phyloP scores from a whole-genome alignment of 441 rosid species.

The Corymbia citriodora region DNA sequence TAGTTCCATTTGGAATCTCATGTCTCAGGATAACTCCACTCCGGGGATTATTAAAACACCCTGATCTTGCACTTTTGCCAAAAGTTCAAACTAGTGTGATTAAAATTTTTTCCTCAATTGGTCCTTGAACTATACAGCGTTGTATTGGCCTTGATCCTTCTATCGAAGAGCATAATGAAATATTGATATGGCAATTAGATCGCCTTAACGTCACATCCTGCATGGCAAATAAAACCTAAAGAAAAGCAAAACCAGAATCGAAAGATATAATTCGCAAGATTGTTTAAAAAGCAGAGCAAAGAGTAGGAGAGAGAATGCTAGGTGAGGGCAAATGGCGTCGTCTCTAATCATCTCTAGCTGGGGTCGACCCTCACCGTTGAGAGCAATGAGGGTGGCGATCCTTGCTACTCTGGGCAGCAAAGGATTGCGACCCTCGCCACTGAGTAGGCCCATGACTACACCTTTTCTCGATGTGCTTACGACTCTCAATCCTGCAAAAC shows the following conservation, averaged over 20 bases:
- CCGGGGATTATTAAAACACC: neutral
- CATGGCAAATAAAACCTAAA: neutral
- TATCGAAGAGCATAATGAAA: neutral
- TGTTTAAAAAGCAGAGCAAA: neutral
- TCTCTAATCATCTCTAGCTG: neutral
- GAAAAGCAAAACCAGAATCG: neutral
- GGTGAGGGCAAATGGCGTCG: neutral
- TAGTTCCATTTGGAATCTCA: neutral
- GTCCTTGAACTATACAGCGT: neutral
- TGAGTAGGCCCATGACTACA: neutral
- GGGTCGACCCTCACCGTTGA: neutral
- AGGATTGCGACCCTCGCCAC: neutral
- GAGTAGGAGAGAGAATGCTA: neutral
- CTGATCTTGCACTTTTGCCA: neutral
- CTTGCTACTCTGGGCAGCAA: neutral
- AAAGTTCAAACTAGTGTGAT: neutral
- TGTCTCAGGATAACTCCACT: neutral
- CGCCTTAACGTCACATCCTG: neutral
- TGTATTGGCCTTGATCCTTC: neutral
- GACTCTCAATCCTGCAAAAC: neutral
- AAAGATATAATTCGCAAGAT: neutral
- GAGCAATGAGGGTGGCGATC: neutral
- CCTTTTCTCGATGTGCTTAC: neutral
- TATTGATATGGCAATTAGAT: neutral
- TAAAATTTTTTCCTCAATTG: neutral